phyloP scores from a whole-genome alignment of 306 rosid species.

The Ormosia emarginata region DNA sequence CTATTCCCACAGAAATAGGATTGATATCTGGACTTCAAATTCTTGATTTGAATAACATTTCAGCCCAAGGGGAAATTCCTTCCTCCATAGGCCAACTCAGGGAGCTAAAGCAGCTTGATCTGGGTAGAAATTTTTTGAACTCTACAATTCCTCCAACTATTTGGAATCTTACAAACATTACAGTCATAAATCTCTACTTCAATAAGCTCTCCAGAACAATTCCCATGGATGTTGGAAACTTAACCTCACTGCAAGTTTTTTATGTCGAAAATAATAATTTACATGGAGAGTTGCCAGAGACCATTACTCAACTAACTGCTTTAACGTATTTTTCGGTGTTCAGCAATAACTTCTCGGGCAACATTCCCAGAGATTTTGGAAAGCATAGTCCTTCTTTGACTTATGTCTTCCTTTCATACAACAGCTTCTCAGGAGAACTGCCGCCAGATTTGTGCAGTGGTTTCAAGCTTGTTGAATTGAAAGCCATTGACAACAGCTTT shows the following conservation, averaged over 20 bases:
- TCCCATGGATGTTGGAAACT: conserved; percentile 52
- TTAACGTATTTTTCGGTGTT: conserved; percentile 42
- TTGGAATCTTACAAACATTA: conserved; percentile 43
- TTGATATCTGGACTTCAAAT: conserved; percentile 27
- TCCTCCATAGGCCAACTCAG: conserved; percentile 48
- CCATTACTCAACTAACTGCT: conserved; percentile 32
- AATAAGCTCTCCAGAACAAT: conserved; percentile 51
- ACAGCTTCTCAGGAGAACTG: conserved; percentile 61
- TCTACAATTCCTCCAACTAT: conserved; percentile 44
- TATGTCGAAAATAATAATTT: conserved; percentile 44
- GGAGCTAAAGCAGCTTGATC: conserved; percentile 38
- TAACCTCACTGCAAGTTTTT: conserved; percentile 34
- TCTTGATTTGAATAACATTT: conserved; percentile 33
- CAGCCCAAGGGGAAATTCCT: conserved; percentile 47
- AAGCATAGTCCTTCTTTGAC: conserved; percentile 38
- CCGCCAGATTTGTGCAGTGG: conserved; percentile 59
- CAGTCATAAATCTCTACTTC: conserved; percentile 22
- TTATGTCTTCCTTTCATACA: conserved; percentile 44
- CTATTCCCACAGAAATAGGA: conserved; percentile 43
- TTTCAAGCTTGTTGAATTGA: not conserved
- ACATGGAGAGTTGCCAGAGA: conserved; percentile 49
- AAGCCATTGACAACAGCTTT: conserved; percentile 43
- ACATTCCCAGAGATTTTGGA: conserved; percentile 56
- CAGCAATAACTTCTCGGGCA: conserved; percentile 51
- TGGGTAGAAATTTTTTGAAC: conserved; percentile 28